Evolutionary conservation across 2,329 filamentous ascomycete species (phyloP).

Genomic region (Pleomassaria siparia): DNA sequence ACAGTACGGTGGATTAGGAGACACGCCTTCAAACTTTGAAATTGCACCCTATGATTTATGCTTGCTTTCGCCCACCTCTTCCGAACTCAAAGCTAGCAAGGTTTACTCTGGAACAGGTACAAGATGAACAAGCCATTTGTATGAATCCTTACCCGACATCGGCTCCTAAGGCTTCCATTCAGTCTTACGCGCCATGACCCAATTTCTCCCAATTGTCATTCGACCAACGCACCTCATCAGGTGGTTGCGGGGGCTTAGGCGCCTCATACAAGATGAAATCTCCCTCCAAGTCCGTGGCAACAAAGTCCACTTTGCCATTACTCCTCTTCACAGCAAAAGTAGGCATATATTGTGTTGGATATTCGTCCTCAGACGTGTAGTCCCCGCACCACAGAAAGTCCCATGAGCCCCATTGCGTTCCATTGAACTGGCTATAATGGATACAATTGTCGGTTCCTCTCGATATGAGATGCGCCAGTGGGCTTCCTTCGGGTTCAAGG

Average conservation of each 20-base stretch:
- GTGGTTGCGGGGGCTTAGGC: neutral
- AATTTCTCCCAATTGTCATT: neutral
- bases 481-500: neutral
- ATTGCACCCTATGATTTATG: too few relatives aligned
- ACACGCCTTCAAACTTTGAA: too few relatives aligned
- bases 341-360: neutral
- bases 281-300: neutral
- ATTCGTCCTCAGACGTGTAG: neutral
- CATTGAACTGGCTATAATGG: constrained; percentile 8
- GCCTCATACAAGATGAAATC: neutral
- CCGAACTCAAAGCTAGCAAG: too few relatives aligned
- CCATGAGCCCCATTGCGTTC: constrained; percentile 11
- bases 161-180: too few relatives aligned
- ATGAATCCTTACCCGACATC: too few relatives aligned
- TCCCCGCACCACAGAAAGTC: neutral
- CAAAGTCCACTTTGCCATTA: neutral
- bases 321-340: neutral
- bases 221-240: neutral
- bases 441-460: constrained; percentile 12
- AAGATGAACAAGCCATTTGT: too few relatives aligned
- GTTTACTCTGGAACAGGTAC: too few relatives aligned
- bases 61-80: too few relatives aligned
- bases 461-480: constrained; percentile 4
- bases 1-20: too few relatives aligned
- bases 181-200: neutral